phyloP scores from a whole-genome alignment of 78 protist species.

The Acrasis kona region DNA sequence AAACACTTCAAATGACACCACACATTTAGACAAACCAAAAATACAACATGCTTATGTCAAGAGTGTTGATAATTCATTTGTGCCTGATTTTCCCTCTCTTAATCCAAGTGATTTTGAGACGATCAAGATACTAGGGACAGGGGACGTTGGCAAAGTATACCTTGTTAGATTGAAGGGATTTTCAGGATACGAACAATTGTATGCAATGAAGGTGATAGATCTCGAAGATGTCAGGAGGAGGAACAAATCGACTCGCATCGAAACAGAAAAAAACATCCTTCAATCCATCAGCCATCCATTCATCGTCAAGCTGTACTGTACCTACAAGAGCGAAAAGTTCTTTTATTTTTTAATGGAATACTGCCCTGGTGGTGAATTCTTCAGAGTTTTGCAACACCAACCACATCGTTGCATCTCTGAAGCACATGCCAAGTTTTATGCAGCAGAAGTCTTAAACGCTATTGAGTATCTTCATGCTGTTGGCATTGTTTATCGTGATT shows the following conservation, averaged over 20 bases:
- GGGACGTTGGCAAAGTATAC: constrained; percentile 51
- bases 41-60: too few relatives aligned
- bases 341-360: constrained; percentile 33
- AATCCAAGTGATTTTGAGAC: not conserved
- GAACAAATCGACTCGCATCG: constrained; percentile 26
- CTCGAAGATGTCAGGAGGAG: constrained; percentile 35
- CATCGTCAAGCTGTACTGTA: constrained; percentile 45
- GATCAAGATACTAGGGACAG: constrained; percentile 28
- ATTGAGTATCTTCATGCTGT: constrained; percentile 51
- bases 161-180: constrained; percentile 24
- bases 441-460: constrained; percentile 66
- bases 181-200: not conserved
- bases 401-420: constrained; percentile 1
- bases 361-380: constrained; percentile 40
- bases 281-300: constrained; percentile 56
- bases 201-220: constrained; percentile 48
- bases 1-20: too few relatives aligned
- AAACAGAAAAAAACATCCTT: constrained; percentile 61
- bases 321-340: not conserved
- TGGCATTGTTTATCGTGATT: constrained; percentile 52
- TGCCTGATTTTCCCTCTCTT: too few relatives aligned
- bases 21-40: too few relatives aligned
- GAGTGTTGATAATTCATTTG: too few relatives aligned
- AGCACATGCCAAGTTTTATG: constrained; percentile 34
- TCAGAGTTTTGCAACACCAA: constrained; percentile 13